Evolutionary conservation across 768 basidiomycete species (phyloP).

Genomic region (Terana coerulea): DNA sequence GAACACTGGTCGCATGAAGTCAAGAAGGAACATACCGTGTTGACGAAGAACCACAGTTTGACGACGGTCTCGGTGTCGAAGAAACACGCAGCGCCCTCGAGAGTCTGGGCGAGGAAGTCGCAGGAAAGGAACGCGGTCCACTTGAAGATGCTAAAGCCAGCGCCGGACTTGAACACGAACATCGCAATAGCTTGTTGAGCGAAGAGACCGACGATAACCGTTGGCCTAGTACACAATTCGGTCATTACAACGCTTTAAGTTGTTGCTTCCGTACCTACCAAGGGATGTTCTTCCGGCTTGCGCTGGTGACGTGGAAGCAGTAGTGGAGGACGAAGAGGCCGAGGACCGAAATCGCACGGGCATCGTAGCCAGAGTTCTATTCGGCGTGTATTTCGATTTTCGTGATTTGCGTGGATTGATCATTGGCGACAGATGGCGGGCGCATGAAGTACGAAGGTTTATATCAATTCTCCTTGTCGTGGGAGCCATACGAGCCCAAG

Average conservation of each 20-base stretch:
- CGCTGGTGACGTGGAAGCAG: conserved; percentile 67
- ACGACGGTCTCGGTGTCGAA: conserved; percentile 61
- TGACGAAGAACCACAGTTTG: conserved; percentile 84
- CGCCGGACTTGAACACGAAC: conserved; percentile 81
- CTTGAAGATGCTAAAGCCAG: conserved; percentile 82
- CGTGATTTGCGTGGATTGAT: too few species aligned
- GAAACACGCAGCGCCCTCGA: conserved; percentile 77
- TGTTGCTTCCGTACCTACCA: conserved; percentile 47
- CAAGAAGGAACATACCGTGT: conserved; percentile 45
- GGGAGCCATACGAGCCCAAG: too few species aligned
- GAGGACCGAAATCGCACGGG: conserved; percentile 77
- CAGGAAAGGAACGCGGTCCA: conserved; percentile 78
- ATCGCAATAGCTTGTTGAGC: conserved; percentile 82
- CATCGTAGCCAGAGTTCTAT: conserved; percentile 64
- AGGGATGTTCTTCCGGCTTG: conserved; percentile 56
- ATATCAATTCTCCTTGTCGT: conserved; percentile 16
- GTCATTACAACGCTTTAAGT: too few species aligned
- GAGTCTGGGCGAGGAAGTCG: conserved; percentile 71
- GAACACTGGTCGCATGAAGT: not conserved
- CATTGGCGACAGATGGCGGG: too few species aligned
- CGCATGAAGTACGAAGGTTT: conserved; percentile 2
- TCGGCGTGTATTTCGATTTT: too few species aligned
- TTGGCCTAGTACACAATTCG: too few species aligned
- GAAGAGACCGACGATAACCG: conserved; percentile 84
- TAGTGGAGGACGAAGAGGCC: conserved; percentile 79